These are phyloP conservation scores for Fomitopsis serialis DNA, from an alignment of 768 basidiomycete species.

Conservation along the genomic window DNA sequence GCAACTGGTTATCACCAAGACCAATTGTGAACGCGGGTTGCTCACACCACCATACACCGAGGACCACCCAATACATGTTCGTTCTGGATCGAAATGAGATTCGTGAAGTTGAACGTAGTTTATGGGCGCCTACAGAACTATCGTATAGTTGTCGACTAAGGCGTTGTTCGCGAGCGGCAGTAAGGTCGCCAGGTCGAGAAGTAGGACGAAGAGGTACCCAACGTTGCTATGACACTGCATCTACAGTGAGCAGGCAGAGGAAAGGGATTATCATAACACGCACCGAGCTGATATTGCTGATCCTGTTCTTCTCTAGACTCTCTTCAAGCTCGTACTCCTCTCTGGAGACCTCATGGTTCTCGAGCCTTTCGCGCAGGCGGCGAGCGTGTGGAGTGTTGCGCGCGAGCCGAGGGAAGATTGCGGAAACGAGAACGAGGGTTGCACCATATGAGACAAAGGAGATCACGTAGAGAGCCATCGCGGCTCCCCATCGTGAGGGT, in stretches of 20 bases:
- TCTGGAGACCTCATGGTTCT: slow-evolving; percentile 49
- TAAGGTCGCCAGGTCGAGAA: slow-evolving; percentile 67
- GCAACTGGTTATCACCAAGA: neutral
- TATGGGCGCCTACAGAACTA: slow-evolving; percentile 51
- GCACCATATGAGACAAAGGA: slow-evolving; percentile 78
- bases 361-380: slow-evolving; percentile 46
- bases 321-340: slow-evolving; percentile 72
- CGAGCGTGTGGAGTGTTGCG: slow-evolving; percentile 68
- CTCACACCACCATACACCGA: slow-evolving; percentile 88
- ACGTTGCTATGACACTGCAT: slow-evolving; percentile 63
- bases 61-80: slow-evolving; percentile 71
- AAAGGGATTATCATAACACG: slow-evolving; percentile 9
- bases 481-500: slow-evolving; percentile 65
- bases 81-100: slow-evolving; percentile 38
- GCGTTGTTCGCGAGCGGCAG: slow-evolving; percentile 55
- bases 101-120: too few species aligned
- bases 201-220: slow-evolving; percentile 62
- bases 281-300: slow-evolving; percentile 82
- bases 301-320: slow-evolving; percentile 76
- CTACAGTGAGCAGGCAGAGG: too few species aligned
- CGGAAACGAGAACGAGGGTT: slow-evolving; percentile 76
- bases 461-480: slow-evolving; percentile 76
- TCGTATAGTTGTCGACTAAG: slow-evolving; percentile 67
- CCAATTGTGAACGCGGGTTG: neutral
- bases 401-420: slow-evolving; percentile 74